Base-by-base conservation (phyloP, 768 basidiomycete genomes). In the Hygrocybe punicea region DNA sequence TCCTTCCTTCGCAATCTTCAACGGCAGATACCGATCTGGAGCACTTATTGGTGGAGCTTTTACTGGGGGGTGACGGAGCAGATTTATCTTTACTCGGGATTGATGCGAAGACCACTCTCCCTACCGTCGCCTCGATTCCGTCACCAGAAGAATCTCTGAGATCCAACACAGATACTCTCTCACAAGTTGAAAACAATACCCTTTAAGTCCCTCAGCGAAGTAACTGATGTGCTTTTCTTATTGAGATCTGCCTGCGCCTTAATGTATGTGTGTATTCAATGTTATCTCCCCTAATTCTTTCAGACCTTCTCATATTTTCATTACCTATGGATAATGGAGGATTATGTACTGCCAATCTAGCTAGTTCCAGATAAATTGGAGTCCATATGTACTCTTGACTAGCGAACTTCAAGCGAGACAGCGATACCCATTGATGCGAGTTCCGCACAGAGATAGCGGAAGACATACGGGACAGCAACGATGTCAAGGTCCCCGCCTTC, bases 381-480 rank as follows among this genome's bases (percentile, higher is more conserved):
- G n/a, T n/a, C n/a, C n/a, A n/a, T n/a, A 29, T 11, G 11, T 34
- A 3, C 23, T 52, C 19, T 23, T 46, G 35, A 16, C 51, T 53
- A 58, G 6, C 40, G 81, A 52, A 95, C 83, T 67, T 90, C 86
- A 49, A 98, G 73, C 48, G 91, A 90, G 51, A 98, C 81, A 35
- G 89, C 84, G 64, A 99, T 98, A 46, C 97, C 96, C 96, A 98
- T 98, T 16, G 92, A 89, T n/a, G 95, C 95, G 63, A 99, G 76
- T 75, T 99, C 97, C 2, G 95, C 90, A 67, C 95, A 94, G 10
- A 98, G 80, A 75, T 94, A 92, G 49, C 92, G 81, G 74, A 97
- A 96, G 51, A 96, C 94, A 66, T 91, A 98, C 6, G 97, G 97
- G 19, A 99, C 83, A 11, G 96, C 96, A 52, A 99, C 86, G 47